Conservation (phyloP, 2,329 filamentous ascomycete species). For the Pseudogymnoascus sp. region DNA sequence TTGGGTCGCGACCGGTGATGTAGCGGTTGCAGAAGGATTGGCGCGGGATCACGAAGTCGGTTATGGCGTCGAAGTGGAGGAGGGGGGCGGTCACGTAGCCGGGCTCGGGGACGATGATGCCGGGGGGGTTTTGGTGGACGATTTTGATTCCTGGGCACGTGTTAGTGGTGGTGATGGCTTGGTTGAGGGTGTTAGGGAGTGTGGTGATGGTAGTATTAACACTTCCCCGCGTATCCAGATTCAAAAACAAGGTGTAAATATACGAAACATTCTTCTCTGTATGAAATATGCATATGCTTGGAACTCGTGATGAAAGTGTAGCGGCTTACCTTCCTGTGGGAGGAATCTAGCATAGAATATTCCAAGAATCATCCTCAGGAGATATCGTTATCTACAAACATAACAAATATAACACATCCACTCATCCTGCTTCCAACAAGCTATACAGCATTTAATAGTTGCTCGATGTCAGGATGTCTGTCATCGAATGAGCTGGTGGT, state of each 20-base stretch:
- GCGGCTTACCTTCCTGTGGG: slow-evolving; percentile 47
- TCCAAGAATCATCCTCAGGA: slow-evolving; percentile 50
- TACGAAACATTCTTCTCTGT: not conserved
- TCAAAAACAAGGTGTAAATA: not conserved
- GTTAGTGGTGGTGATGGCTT: not conserved
- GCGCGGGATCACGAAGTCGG: slow-evolving; percentile 87
- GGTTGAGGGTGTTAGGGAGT: not conserved
- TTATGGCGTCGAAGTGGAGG: slow-evolving; percentile 77
- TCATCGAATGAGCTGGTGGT: not conserved
- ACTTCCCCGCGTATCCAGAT: not conserved
- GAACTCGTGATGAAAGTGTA: slow-evolving; percentile 1
- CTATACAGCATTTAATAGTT: slow-evolving; percentile 1
- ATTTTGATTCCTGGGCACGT: slow-evolving; percentile 47
- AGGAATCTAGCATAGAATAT: slow-evolving; percentile 65
- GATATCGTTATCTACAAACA: not conserved
- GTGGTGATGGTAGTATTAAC: not conserved
- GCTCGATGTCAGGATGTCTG: not conserved
- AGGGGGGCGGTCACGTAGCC: slow-evolving; percentile 50
- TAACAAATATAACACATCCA: not conserved
- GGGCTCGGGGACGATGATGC: slow-evolving; percentile 47
- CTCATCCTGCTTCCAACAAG: not conserved
- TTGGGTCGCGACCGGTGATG: slow-evolving; percentile 66
- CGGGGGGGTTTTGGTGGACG: slow-evolving; percentile 52
- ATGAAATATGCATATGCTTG: not conserved
- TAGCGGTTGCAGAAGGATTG: slow-evolving; percentile 93